Percentiles rank a stretch among this genome's conserved stretches.
These are phyloP conservation scores for Paramarasmius palmivorus DNA, from an alignment of 1,284 basidiomycete species.

Conservation along the genomic window DNA sequence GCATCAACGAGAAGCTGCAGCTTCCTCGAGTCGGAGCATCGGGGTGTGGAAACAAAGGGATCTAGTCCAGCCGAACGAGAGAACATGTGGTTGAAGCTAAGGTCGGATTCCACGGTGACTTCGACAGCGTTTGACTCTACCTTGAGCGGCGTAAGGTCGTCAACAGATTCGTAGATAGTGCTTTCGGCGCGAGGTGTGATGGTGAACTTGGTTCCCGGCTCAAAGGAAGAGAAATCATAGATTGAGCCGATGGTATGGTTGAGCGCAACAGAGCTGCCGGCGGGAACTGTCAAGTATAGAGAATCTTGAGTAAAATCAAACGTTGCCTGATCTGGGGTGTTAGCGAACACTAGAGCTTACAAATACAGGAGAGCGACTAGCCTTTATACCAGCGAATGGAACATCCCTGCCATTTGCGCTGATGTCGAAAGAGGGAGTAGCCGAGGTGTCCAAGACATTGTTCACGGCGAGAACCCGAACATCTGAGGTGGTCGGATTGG, in stretches of 20 bases:
- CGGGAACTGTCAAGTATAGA: constrained; percentile 19
- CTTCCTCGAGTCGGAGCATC: constrained; percentile 11
- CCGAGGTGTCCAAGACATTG: constrained; percentile 17
- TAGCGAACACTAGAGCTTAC: not conserved
- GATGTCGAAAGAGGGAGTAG: constrained; percentile 17
- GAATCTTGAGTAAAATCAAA: constrained; percentile 13
- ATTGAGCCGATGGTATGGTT: constrained; percentile 17
- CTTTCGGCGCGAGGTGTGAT: not conserved
- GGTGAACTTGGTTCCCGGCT: constrained; percentile 13
- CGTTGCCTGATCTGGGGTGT: constrained; percentile 2
- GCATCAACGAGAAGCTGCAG: constrained; percentile 10
- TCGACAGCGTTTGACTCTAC: constrained; percentile 10
- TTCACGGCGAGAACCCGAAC: constrained; percentile 18
- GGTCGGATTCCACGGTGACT: constrained; percentile 11
- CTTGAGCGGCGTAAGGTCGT: constrained; percentile 9
- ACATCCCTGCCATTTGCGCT: constrained; percentile 16
- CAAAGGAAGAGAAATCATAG: constrained; percentile 20
- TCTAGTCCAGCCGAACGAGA: not conserved
- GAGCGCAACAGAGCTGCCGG: constrained; percentile 18
- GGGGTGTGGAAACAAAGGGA: constrained; percentile 14
- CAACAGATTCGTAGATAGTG: constrained; percentile 9
- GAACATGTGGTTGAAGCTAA: constrained; percentile 13
- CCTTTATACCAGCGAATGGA: constrained; percentile 17
- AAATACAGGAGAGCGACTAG: constrained; percentile 1
- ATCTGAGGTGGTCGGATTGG: constrained; percentile 17